Base-by-base conservation (phyloP, 495 filamentous ascomycete species). In the Xylaria telfairii region DNA sequence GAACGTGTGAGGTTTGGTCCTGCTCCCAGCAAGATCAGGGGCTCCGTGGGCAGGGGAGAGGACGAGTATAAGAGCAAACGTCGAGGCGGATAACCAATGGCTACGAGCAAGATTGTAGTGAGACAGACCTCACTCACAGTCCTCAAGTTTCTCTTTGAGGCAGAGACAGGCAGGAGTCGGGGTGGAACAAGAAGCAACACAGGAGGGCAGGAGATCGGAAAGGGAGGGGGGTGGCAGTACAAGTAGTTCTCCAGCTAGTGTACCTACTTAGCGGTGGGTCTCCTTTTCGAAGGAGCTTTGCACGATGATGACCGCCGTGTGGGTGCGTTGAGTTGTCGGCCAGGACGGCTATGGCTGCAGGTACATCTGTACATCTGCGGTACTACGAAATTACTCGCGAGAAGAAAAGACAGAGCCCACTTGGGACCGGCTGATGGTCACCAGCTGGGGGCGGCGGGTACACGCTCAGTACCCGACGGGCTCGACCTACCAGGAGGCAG, bases 211-310 rank as follows among this genome's bases (percentile, higher is more conserved):
- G 75, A 75, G 73, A 79, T 72, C 72, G 71, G 74, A 69, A 81
- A 76, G 78, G 76, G 72, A 76, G 78, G 77, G 73, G 80, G 72
- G 72, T 70, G 77, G 68, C 77, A 70, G 57, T 75, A 81, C 73
- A 73, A 70, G 75, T 76, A 70, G 68, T 70, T 68, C 53, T 57
- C 34, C 64, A 69, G 56, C 39, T 57, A n/a, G n/a, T n/a, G n/a
- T n/a, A 56, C 46, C 53, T 64, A 66, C 64, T 64, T 65, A 47
- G 61, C 49, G 61, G 60, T 65, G 68, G 68, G 60, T 65, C 61
- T 70, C 53, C 64, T 67, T 60, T 42, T 37, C 34, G 56, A 69
- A 69, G 67, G 59, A 61, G 60, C 53, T 57, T 69, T 63, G 57
- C 61, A 65, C 68, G 68, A 70, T 46, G 54, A 68, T 65, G 68